phyloP scores from a whole-genome alignment of 805 yeast genomes.

The Kuraishia piskuri region DNA sequence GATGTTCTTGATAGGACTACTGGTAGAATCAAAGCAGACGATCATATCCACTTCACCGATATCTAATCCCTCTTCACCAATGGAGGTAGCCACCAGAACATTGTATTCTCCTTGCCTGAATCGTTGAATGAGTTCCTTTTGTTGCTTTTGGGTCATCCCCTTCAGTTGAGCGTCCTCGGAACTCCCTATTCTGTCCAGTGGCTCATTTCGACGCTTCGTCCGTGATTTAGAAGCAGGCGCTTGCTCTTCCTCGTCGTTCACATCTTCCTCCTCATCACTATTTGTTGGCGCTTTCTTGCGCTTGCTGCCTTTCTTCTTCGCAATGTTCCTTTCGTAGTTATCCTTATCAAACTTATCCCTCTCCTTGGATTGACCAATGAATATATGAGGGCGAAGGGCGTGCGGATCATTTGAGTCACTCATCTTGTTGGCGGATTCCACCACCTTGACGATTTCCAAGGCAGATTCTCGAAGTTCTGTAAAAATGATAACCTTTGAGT shows the following conservation, averaged over 20 bases:
- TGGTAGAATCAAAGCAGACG: constrained; percentile 85
- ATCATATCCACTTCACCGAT: constrained; percentile 97
- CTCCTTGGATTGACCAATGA: constrained; percentile 85
- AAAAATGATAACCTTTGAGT: constrained; percentile 77
- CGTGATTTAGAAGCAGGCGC: constrained; percentile 9
- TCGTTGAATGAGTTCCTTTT: constrained; percentile 65
- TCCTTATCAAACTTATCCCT: constrained; percentile 61
- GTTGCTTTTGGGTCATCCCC: constrained; percentile 90
- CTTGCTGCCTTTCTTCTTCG: constrained; percentile 33
- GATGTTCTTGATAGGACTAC: constrained; percentile 86
- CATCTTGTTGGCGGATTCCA: constrained; percentile 31
- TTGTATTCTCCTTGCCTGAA: constrained; percentile 72
- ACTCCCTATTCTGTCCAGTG: constrained; percentile 36
- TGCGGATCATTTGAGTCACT: constrained; percentile 16
- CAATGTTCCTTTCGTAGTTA: constrained; percentile 32
- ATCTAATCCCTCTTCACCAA: constrained; percentile 98
- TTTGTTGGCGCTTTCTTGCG: constrained; percentile 15
- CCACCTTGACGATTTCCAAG: constrained; percentile 64
- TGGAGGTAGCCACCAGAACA: constrained; percentile 87
- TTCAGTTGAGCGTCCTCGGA: constrained; percentile 69
- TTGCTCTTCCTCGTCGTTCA: constrained; percentile 19
- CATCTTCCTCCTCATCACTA: constrained; percentile 23
- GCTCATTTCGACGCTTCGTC: constrained; percentile 11
- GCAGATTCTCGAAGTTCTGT: constrained; percentile 90
- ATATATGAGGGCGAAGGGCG: constrained; percentile 62